Evolutionary conservation across 768 basidiomycete genomes (phyloP).

Genomic region (Nidula microcarpa): DNA sequence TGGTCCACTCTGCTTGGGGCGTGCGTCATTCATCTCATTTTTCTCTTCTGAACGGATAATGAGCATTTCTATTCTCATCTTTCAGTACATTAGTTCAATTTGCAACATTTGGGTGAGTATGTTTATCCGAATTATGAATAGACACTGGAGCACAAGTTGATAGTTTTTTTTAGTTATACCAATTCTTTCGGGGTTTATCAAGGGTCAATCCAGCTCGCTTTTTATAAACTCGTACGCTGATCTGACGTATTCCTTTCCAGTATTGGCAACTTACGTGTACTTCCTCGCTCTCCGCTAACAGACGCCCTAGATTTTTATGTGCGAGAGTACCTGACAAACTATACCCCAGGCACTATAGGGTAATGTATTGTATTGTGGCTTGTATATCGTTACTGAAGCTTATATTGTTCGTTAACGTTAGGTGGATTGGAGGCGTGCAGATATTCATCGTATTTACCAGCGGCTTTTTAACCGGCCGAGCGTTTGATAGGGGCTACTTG

Average conservation of each 20-base stretch:
- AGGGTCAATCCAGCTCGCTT: conserved; percentile 6
- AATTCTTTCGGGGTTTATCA: conserved; percentile 15
- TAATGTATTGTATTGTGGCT: neutral
- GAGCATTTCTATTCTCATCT: too few relatives aligned
- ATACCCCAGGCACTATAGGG: conserved; percentile 14
- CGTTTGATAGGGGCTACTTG: conserved; percentile 42
- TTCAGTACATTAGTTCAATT: conserved; percentile 10
- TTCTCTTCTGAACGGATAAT: too few relatives aligned
- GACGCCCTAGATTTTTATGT: conserved; percentile 11
- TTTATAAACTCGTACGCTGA: too few relatives aligned
- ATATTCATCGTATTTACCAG: conserved; percentile 34
- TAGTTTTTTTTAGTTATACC: conserved; percentile 7
- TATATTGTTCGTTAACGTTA: neutral
- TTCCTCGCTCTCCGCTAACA: too few relatives aligned
- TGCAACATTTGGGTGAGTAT: conserved; percentile 12
- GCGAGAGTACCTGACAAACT: conserved; percentile 15
- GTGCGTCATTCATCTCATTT: conserved; percentile 1
- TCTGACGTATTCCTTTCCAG: neutral
- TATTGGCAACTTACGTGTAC: neutral
- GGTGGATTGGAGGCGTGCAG: conserved; percentile 30
- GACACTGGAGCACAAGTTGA: neutral
- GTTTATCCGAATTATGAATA: too few relatives aligned
- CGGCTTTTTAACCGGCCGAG: conserved; percentile 30
- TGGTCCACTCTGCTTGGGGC: conserved; percentile 10
- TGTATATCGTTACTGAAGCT: neutral